These are phyloP conservation scores for Neofusicoccum parvum DNA, from an alignment of 2,329 filamentous ascomycete genomes.

Conservation along the genomic window DNA sequence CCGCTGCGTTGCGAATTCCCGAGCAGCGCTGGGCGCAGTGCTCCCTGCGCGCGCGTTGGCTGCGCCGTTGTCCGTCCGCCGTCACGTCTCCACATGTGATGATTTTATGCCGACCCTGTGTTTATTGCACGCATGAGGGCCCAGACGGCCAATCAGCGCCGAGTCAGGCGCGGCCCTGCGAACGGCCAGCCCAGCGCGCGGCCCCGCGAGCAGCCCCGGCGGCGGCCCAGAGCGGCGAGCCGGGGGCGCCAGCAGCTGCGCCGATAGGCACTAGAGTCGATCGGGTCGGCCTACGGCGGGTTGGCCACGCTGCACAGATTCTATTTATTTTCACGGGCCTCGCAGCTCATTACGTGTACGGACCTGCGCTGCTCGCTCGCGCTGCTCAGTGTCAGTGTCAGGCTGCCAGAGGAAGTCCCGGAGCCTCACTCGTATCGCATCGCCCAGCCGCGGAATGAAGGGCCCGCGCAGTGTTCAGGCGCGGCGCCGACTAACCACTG, in stretches of 20 bases:
- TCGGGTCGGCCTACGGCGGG: conserved; percentile 3
- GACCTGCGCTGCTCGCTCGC: neutral
- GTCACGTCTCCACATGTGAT: conserved; percentile 10
- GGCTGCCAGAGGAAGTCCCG: neutral
- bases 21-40: neutral
- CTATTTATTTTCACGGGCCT: conserved; percentile 17
- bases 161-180: neutral
- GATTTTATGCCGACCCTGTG: conserved; percentile 7
- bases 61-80: conserved; percentile 12
- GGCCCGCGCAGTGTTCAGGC: no score
- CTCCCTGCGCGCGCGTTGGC: conserved; percentile 7
- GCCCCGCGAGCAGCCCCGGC: neutral
- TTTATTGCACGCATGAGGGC: conserved; percentile 11
- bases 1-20: neutral
- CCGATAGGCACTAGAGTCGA: conserved; percentile 7
- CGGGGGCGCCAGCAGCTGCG: neutral
- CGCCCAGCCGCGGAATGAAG: no score
- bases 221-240: conserved; percentile 7
- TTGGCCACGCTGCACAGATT: conserved; percentile 16
- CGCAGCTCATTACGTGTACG: conserved; percentile 17
- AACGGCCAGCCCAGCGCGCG: neutral
- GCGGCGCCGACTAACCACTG: neutral
- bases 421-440: conserved; percentile 3
- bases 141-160: neutral
- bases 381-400: neutral